A percentile compares a stretch with the other conserved stretches of the same genome.
These are phyloP conservation scores for Leccinum rimulosum DNA, from an alignment of 768 basidiomycete species.

Conservation along the genomic window DNA sequence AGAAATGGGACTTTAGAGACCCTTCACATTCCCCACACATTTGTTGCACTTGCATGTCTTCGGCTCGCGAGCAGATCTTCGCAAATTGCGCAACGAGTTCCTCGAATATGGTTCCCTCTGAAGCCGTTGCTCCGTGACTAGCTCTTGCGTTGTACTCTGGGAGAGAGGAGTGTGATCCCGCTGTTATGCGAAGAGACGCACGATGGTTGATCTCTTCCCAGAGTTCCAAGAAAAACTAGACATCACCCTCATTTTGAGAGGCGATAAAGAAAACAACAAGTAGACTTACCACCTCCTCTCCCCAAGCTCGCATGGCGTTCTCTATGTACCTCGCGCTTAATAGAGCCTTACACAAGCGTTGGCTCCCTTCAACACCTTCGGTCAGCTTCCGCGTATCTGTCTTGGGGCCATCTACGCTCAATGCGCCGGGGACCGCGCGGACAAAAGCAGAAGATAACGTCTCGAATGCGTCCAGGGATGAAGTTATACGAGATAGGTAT, in stretches of 20 bases:
- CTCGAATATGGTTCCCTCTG: conserved; percentile 76
- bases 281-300: conserved; percentile 77
- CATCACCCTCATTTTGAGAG: conserved; percentile 2
- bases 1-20: conserved; percentile 71
- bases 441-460: conserved; percentile 84
- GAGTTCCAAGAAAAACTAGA: conserved; percentile 88
- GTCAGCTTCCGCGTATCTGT: conserved; percentile 65
- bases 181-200: conserved; percentile 54
- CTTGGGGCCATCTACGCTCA: conserved; percentile 49
- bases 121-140: conserved; percentile 30
- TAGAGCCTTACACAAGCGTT: conserved; percentile 81
- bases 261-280: conserved; percentile 1
- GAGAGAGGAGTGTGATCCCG: conserved; percentile 46
- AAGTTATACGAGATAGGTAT: conserved; percentile 74
- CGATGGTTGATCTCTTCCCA: conserved; percentile 75
- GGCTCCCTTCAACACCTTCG: conserved; percentile 78
- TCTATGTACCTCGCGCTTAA: conserved; percentile 77
- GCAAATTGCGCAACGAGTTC: conserved; percentile 65
- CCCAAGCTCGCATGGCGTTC: conserved; percentile 73
- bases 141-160: conserved; percentile 39
- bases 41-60: conserved; percentile 85
- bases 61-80: conserved; percentile 62
- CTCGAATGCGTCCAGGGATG: conserved; percentile 93
- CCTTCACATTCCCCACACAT: conserved; percentile 79
- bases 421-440: conserved; percentile 88